phyloP scores from a whole-genome alignment of 2,329 filamentous ascomycete species.

The Incumbomyces delicatus region DNA sequence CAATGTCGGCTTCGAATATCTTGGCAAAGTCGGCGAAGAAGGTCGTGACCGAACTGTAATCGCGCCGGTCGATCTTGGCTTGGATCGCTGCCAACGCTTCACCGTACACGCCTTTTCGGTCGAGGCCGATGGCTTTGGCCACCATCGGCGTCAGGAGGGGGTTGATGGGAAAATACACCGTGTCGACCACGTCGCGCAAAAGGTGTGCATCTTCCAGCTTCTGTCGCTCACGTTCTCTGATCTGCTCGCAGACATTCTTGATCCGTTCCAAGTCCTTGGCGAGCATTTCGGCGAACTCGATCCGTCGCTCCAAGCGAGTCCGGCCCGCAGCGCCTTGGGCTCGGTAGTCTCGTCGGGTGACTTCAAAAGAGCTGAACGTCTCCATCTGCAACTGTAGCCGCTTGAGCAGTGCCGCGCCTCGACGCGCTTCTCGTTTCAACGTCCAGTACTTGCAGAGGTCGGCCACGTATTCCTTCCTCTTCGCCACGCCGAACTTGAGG shows the following conservation, averaged over 20 bases:
- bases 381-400: constrained; percentile 90
- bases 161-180: constrained; percentile 81
- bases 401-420: constrained; percentile 85
- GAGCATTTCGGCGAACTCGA: constrained; percentile 66
- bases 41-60: constrained; percentile 50
- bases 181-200: constrained; percentile 71
- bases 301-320: constrained; percentile 65
- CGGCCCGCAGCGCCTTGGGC: constrained; percentile 81
- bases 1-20: constrained; percentile 47
- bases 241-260: constrained; percentile 56
- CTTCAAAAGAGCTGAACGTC: constrained; percentile 93
- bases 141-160: constrained; percentile 67
- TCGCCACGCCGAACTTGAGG: constrained; percentile 70
- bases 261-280: constrained; percentile 69
- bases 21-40: constrained; percentile 50
- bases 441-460: constrained; percentile 98
- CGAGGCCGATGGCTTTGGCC: constrained; percentile 66
- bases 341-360: constrained; percentile 90
- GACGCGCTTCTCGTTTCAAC: constrained; percentile 81
- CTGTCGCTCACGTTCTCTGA: constrained; percentile 65
- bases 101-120: constrained; percentile 38
- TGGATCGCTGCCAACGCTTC: constrained; percentile 45
- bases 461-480: constrained; percentile 72
- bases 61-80: constrained; percentile 44
- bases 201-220: constrained; percentile 70